phyloP scores from a whole-genome alignment of 2,329 filamentous ascomycete species.

The Albophoma yamanashiensis region DNA sequence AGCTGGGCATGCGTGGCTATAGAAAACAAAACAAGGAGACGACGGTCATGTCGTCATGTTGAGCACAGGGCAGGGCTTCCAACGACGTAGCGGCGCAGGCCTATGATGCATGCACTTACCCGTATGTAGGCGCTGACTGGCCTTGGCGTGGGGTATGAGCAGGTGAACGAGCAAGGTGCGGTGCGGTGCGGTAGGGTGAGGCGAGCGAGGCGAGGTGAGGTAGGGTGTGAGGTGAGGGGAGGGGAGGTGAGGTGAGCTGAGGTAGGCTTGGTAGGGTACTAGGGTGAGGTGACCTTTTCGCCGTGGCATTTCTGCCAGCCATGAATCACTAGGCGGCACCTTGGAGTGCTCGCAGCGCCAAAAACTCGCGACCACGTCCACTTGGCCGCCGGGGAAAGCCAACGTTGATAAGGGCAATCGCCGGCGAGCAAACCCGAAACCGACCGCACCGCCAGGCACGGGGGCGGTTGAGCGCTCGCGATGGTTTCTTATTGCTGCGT shows the following conservation, averaged over 20 bases:
- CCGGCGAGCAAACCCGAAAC: not conserved
- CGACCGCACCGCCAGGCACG: not conserved
- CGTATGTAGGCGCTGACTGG: too few species aligned
- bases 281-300: not conserved
- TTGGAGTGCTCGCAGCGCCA: not conserved
- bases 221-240: not conserved
- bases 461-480: not conserved
- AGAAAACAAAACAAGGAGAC: too few species aligned
- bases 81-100: too few species aligned
- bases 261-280: too few species aligned
- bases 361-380: not conserved
- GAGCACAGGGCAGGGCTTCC: too few species aligned
- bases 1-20: too few species aligned
- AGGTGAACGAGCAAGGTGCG: not conserved
- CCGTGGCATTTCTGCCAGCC: not conserved
- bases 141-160: not conserved
- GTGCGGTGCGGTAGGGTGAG: not conserved
- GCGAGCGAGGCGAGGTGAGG: not conserved
- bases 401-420: not conserved
- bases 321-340: not conserved
- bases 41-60: not conserved
- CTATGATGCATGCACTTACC: not conserved
- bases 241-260: not conserved
- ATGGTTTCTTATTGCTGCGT: not conserved
- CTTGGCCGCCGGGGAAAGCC: not conserved